Evolutionary conservation across 2,329 filamentous ascomycete genomes (phyloP), one percentile per base, ranked within the genome.

Genomic region (Fusarium sp.): DNA sequence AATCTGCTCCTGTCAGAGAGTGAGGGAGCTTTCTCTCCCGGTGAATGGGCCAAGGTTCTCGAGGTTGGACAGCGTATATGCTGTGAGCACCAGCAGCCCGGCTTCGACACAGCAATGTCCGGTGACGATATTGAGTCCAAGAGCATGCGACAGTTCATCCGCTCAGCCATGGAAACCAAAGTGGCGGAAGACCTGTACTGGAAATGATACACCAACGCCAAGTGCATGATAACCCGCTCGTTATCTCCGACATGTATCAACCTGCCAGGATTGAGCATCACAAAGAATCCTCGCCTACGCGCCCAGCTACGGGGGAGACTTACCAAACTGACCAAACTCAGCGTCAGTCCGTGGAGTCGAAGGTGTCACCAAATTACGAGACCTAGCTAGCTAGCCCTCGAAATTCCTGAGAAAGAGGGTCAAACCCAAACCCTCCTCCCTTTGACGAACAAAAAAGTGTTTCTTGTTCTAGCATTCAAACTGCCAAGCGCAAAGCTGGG

Each of bases 1-100:
- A 89, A 92, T 61, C 81, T 97, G 51, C 80, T 97, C 22, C 79
- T 97, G 41, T 89, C 87, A 33, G 92, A 97, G 79, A 97, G 93
- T 74, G 89, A 95, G 73, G 95, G 95, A 1, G 80, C 81, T 5
- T 98, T 97, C 75, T 87, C 88, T 46, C 83, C 92, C 68, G 84
- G 88, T 15, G 89, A 91, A 67, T 97, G 94, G 93, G 87, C 93
- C 56, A 81, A 84, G 43, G 87, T 92, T 19, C 87, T 89, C 68
- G 84, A 89, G 64, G 81, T 83, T 44, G 93, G 91, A 33, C 84
- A 88, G 74, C 79, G 81, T 39, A 83, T 90, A 47, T 97, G 94
- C 77, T 90, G 84, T 71, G 74, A 78, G 55, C 76, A 75, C 53
- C 73, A 73, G 28, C 77, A 77, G 55, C 71, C 77, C 28, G 81